Percentiles rank a stretch among this genome's conserved stretches.
These are phyloP conservation scores for Neopestalotiopsis rosae DNA, from an alignment of 2,329 filamentous ascomycete genomes.

Conservation along the genomic window DNA sequence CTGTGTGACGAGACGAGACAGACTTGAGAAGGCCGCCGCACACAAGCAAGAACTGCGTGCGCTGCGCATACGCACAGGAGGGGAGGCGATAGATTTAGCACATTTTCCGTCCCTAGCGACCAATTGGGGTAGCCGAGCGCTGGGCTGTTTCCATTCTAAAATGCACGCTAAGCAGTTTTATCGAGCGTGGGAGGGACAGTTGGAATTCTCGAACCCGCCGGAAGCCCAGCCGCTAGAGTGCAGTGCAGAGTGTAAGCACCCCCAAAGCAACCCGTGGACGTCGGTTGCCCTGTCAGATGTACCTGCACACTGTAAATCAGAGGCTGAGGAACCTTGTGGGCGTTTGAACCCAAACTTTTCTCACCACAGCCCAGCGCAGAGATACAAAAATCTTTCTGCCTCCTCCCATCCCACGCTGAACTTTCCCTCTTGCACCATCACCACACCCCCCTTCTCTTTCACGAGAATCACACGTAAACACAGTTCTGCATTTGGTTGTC, in stretches of 20 bases:
- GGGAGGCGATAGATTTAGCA: neutral
- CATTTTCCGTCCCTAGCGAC: neutral
- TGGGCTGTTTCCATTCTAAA: neutral
- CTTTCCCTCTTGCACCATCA: conserved; percentile 33
- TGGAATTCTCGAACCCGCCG: neutral
- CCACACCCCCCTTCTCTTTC: conserved; percentile 29
- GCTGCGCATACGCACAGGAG: neutral
- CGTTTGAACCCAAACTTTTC: conserved; percentile 5
- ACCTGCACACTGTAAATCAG: neutral
- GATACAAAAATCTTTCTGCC: conserved; percentile 28
- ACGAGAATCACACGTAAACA: conserved; percentile 38
- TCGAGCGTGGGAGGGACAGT: neutral
- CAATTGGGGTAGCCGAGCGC: neutral
- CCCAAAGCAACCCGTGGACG: neutral
- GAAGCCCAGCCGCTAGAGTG: neutral
- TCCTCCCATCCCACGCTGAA: conserved; percentile 28
- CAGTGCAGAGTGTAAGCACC: neutral
- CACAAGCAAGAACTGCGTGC: neutral
- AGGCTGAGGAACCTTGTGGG: neutral
- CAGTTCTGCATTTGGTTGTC: conserved; percentile 40
- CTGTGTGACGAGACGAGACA: neutral
- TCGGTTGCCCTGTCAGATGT: neutral
- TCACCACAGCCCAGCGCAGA: neutral
- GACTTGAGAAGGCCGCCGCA: neutral
- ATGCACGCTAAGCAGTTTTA: neutral